Conservation (phyloP, 495 filamentous ascomycete species). For the Astrocystis sublimbata region DNA sequence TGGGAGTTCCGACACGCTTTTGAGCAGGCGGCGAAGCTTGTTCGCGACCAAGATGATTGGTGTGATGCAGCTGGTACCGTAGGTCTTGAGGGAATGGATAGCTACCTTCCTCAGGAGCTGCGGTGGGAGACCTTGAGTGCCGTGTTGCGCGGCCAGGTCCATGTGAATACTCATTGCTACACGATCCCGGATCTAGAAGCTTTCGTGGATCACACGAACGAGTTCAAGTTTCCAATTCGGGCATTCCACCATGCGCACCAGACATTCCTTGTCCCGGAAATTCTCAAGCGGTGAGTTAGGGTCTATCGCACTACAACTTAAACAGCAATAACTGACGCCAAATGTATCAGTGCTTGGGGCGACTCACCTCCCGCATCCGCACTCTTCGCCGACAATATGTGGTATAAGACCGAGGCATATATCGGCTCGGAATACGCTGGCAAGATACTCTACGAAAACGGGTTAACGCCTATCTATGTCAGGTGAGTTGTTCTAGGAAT, state of each 20-base stretch:
- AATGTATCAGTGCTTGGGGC: constrained; percentile 35
- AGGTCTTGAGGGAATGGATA: constrained; percentile 39
- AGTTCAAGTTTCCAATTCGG: constrained; percentile 61
- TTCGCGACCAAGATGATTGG: constrained; percentile 60
- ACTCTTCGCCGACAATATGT: constrained; percentile 62
- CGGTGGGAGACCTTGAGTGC: constrained; percentile 60
- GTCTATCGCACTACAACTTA: neutral
- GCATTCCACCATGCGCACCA: constrained; percentile 68
- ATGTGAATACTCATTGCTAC: constrained; percentile 67
- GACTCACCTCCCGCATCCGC: constrained; percentile 47
- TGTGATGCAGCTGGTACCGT: constrained; percentile 51
- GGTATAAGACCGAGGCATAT: constrained; percentile 65
- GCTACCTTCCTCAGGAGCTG: constrained; percentile 55
- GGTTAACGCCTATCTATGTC: constrained; percentile 54
- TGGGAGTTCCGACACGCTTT: constrained; percentile 65
- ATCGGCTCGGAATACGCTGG: constrained; percentile 60
- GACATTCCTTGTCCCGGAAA: constrained; percentile 62
- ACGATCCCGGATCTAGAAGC: constrained; percentile 64
- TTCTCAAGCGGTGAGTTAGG: constrained; percentile 44
- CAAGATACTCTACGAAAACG: constrained; percentile 61
- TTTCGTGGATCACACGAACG: constrained; percentile 62
- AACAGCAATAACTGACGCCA: neutral
- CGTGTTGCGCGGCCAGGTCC: constrained; percentile 60
- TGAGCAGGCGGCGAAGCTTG: constrained; percentile 53
- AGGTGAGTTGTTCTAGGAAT: neutral